These are phyloP conservation scores for Spencermartinsiella europaea DNA, from an alignment of 805 yeast species.

Conservation along the genomic window DNA sequence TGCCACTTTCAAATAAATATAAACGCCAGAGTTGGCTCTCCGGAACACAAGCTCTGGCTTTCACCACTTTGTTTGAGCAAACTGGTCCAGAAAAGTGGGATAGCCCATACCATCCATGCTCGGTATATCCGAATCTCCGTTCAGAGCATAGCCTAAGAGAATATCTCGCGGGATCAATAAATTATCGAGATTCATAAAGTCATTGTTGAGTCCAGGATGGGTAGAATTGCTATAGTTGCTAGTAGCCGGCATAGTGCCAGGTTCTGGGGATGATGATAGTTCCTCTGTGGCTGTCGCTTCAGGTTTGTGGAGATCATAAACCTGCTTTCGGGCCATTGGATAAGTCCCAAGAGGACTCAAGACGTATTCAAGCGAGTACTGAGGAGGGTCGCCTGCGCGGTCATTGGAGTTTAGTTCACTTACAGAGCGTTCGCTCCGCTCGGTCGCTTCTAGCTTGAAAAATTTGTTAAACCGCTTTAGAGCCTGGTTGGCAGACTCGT, in stretches of 20 bases:
- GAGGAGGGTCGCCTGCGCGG: slow-evolving; percentile 9
- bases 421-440: not conserved
- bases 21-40: too few species aligned
- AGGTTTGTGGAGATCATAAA: slow-evolving; percentile 12
- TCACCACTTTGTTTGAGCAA: slow-evolving; percentile 1
- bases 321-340: slow-evolving; percentile 13
- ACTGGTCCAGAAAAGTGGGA: slow-evolving; percentile 4
- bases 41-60: too few species aligned
- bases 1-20: too few species aligned
- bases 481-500: slow-evolving; percentile 6
- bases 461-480: not conserved
- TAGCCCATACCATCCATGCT: slow-evolving; percentile 4
- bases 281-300: not conserved
- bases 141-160: not conserved
- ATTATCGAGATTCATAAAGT: not conserved
- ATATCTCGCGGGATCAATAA: slow-evolving; percentile 4
- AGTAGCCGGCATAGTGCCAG: not conserved
- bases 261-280: too few species aligned
- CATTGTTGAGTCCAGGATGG: not conserved
- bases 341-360: slow-evolving; percentile 18
- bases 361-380: slow-evolving; percentile 16
- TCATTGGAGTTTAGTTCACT: not conserved
- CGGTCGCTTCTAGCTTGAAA: not conserved
- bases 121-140: not conserved
- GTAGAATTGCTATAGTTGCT: not conserved